Base-by-base conservation (phyloP, 1,139 yeast species). In the Scheffersomyces segobiensis region DNA sequence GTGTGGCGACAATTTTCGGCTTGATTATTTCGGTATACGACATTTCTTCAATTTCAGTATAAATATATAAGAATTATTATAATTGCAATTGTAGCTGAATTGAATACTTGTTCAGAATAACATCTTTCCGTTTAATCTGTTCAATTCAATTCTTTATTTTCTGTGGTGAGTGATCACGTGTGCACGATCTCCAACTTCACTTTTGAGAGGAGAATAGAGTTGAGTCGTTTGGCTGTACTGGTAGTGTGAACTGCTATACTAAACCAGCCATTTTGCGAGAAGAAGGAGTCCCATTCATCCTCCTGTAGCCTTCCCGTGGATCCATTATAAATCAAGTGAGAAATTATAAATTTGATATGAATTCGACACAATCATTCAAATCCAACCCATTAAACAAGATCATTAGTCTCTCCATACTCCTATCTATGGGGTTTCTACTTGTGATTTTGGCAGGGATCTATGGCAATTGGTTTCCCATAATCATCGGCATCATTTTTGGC, bases 391-490 rank as follows among this genome's bases (percentile, higher is more conserved):
- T 91, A 59, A 86, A 88, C 63, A 87, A 87, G 67, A 89, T 91
- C 70, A 89, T 91, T 50, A 87, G 88, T 1, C 84, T 91, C 48
- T 87, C 96, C 21, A 80, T 89, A 52, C 86, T 90, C 49, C 80
- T 91, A 53, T 91, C 96, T 1, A 79, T 88, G 70, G 97, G 97
- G 14, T 91, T 91, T 65, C 82, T 91, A 52, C 78, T 90, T 59
- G 87, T 90, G 54, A 87, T 91, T n/a, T 80, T 91, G 21, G 91
- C 96, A 18, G 91, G 93, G 24, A 78, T 89, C 20, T 87, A 81
- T 69, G 89, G 89, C 56, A 89, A 88, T 71, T 91, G 96, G 96
- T 80, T 84, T 63, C 96, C 97, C 3, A 79, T 89, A 50, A 76
- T 87, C 53, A 84, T 85, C 60, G 88, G 87, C 63, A 68, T 79